Evolutionary conservation across 139 green algal genomes (phyloP), one percentile per base, ranked within the genome.

Genomic region (Raphidocelis subcapitata): DNA sequence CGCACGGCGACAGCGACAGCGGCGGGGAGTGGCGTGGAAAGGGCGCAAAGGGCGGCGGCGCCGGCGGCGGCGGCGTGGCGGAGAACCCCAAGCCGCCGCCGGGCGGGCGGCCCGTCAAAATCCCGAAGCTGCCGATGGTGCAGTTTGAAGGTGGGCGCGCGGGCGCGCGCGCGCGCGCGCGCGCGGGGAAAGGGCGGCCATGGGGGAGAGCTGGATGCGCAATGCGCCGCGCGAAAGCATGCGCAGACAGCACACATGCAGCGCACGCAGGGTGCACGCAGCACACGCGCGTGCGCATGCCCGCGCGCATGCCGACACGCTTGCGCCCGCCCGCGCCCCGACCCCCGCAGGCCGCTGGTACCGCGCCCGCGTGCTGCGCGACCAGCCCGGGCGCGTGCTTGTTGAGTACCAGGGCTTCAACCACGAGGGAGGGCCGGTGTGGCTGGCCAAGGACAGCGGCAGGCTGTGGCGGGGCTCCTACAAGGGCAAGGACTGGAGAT

Each of bases 391-490:
- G n/a, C 68, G 69, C 23, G 82, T 88, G 54, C 54, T 79, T 33
- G 52, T 91, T 52, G 87, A 92, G 76, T 92, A 84, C 52, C 78
- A 77, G 20, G 87, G 86, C 24, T 83, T 84, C 63, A 82, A 86
- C 31, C 37, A 77, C 29, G 55, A 65, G 56, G 62, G 76, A 0
- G 78, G 72, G 16, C 66, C 77, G 15, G 55, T 84, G 3, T 92
- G 85, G 89, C 66, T 95, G 23, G 35, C 81, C 5, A 66, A 73
- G n/a, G 75, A 83, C 60, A 86, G 75, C 41, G 73, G 89, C 23
- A 82, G 89, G 49, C 87, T 95, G 55, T 95, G 90, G 90, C 76
- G 82, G 15, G 90, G 90, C 59, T 91, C 82, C 3, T 91, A 92
- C 75, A 93, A 93, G 82, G 88, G 87, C 70, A 87, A 84, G 67